Conservation (phyloP, 305 asterid species). For the Rubia peregrina region DNA sequence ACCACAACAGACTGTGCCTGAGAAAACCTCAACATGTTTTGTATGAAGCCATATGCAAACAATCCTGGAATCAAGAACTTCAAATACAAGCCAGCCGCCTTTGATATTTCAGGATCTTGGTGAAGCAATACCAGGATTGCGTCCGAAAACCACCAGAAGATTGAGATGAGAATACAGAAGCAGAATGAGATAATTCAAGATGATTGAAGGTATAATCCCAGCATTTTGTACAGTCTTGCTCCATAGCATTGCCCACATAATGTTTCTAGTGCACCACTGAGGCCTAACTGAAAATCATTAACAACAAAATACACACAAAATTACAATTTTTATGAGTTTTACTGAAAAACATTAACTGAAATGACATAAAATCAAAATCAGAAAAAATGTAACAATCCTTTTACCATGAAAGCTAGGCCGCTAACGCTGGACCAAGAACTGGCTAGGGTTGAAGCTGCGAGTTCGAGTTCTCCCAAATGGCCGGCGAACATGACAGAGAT, state of each 20-base stretch:
- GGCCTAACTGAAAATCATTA: slow-evolving; percentile 41
- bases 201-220: slow-evolving; percentile 69
- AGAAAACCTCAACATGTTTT: slow-evolving; percentile 62
- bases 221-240: slow-evolving; percentile 45
- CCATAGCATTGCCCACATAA: slow-evolving; percentile 85
- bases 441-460: slow-evolving; percentile 27
- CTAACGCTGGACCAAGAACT: slow-evolving; percentile 6
- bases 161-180: slow-evolving; percentile 31
- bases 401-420: slow-evolving; percentile 25
- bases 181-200: slow-evolving; percentile 49
- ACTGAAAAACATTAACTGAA: no score
- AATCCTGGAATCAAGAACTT: slow-evolving; percentile 61
- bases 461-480: slow-evolving; percentile 63
- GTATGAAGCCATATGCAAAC: slow-evolving; percentile 54
- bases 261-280: slow-evolving; percentile 79
- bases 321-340: slow-evolving; percentile 8
- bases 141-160: slow-evolving; percentile 64
- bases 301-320: not conserved
- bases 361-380: not conserved
- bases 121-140: slow-evolving; percentile 37
- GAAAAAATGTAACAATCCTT: slow-evolving; percentile 28
- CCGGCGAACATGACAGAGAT: slow-evolving; percentile 86
- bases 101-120: slow-evolving; percentile 57
- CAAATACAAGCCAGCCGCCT: slow-evolving; percentile 47
- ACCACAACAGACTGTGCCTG: slow-evolving; percentile 56